phyloP scores from a whole-genome alignment of 2,329 filamentous ascomycete species.

The Trichoderma koningiopsis region DNA sequence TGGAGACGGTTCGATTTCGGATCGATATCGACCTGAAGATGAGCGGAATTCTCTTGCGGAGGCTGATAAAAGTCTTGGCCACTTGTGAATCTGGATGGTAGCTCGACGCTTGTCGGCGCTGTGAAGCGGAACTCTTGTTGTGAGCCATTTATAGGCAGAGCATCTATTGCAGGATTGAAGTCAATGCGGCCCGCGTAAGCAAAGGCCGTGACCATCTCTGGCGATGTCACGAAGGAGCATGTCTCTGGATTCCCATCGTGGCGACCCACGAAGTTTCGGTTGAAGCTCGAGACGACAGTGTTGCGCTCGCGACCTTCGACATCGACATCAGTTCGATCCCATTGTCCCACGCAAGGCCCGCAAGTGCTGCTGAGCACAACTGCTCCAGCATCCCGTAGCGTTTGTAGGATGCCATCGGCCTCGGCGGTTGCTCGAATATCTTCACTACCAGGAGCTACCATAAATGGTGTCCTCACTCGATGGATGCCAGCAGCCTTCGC shows the following conservation, averaged over 20 bases:
- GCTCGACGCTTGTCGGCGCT: slow-evolving; percentile 75
- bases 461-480: slow-evolving; percentile 56
- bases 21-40: slow-evolving; percentile 78
- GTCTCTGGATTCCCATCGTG: slow-evolving; percentile 96
- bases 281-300: slow-evolving; percentile 98
- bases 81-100: slow-evolving; percentile 84
- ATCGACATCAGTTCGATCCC: slow-evolving; percentile 75
- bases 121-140: slow-evolving; percentile 85
- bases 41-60: slow-evolving; percentile 75
- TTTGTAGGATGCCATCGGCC: slow-evolving; percentile 87
- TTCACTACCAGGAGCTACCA: slow-evolving; percentile 94
- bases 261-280: slow-evolving; percentile 99
- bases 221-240: slow-evolving; percentile 89
- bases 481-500: slow-evolving; percentile 67
- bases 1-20: slow-evolving; percentile 93
- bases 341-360: slow-evolving; percentile 90
- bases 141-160: slow-evolving; percentile 82
- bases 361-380: slow-evolving; percentile 95
- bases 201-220: slow-evolving; percentile 85
- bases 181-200: slow-evolving; percentile 79
- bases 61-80: slow-evolving; percentile 95
- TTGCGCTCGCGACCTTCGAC: slow-evolving; percentile 94
- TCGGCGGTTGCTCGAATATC: slow-evolving; percentile 94
- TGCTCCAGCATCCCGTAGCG: slow-evolving; percentile 94
- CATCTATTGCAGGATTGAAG: slow-evolving; percentile 95